Percentiles rank a stretch among this genome's conserved stretches.
Conservation (phyloP, 129 eudicot species). For the Daucus carota region DH1_v3.0 NC_030386.2:35817501-35818000, state of each 20-base stretch:
- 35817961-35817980: too few species aligned
- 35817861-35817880: too few species aligned
- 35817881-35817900: too few species aligned
- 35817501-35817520: too few species aligned
- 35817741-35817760: conserved; percentile 44
- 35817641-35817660: conserved; percentile 39
- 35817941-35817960: too few species aligned
- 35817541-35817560: too few species aligned
- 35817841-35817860: background rate
- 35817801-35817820: conserved; percentile 22
- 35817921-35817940: background rate
- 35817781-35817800: conserved; percentile 21
- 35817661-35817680: conserved; percentile 26
- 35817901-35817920: background rate
- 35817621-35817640: conserved; percentile 50
- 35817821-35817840: background rate
- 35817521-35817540: too few species aligned
- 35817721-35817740: conserved; percentile 41
- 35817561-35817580: conserved; percentile 30
- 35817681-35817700: conserved; percentile 23
- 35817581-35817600: conserved; percentile 42
- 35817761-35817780: conserved; percentile 18
- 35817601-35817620: conserved; percentile 34
- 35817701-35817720: conserved; percentile 32
- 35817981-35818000: too few species aligned